Base-by-base conservation (phyloP, 768 basidiomycete genomes). In the Amanita jacksonii region DNA sequence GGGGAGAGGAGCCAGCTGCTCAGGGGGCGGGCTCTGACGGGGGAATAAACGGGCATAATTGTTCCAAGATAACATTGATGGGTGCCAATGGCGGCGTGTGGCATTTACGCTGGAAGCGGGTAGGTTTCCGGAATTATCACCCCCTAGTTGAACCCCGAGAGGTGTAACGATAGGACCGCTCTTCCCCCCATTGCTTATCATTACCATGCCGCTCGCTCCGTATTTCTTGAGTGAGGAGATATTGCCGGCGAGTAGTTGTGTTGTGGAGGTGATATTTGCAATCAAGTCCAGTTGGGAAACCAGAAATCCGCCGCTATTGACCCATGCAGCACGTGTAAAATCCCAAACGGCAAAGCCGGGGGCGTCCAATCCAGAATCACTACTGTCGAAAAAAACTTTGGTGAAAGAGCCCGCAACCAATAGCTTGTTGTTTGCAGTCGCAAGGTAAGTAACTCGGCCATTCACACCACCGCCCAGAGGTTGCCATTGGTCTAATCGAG, bases 301-400 rank as follows among this genome's bases (percentile, higher is more conserved):
- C 23, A 91, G 55, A 53, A 88, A 83, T 3, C 88, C 84, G 24
- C 85, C 81, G 38, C 69, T 73, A 52, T 80, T 82, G 40, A 75
- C 69, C 92, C 92, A 96, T 1, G 68, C 57, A 2, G 66, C 63
- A 18, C 66, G 66, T 1, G 60, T 57, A 19, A 79, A 64, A 56
- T 88, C 73, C 85, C 85, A 97, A 3, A 69, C 62, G 0, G 88
- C 91, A 41, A 90, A 73, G 3, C 93, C 90, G 15, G 73, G 69
- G 4, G 63, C 64, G 28, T 56, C 57, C 9, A 60, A 52, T 9
- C 24, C 37, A 5, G 69, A 68, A 15, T 64, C 52, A 6, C 57
- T 54, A 16, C 62, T 58, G 8, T 63, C 54, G 13, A 60, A 38
- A 8, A 65, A 49, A 8, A 58, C 53, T 4, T 64, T 58, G 1